Percentiles rank a stretch among this genome's conserved stretches.
These are phyloP conservation scores for Coffea canephora DNA, from an alignment of 257 asterid genomes.

Conservation along the genomic window DNA sequence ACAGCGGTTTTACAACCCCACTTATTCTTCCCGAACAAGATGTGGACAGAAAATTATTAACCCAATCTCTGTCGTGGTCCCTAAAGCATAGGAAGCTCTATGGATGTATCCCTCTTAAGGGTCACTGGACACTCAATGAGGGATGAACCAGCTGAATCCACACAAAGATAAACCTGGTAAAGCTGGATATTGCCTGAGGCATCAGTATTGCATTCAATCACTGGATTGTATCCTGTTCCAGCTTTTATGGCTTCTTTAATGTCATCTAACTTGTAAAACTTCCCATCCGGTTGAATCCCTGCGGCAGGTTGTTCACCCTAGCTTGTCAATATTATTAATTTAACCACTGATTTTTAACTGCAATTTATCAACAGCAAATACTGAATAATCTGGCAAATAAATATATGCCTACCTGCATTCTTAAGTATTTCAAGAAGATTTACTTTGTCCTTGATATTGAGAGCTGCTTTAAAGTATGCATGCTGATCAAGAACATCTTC, in stretches of 20 bases:
- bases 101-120: constrained; percentile 3
- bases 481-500: constrained; percentile 35
- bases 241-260: constrained; percentile 26
- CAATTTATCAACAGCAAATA: neutral
- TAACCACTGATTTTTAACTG: no score
- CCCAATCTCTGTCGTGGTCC: neutral
- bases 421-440: constrained; percentile 30
- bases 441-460: constrained; percentile 26
- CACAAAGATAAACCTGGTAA: constrained; percentile 31
- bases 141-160: constrained; percentile 22
- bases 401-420: constrained; percentile 16
- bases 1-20: neutral
- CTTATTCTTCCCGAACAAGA: neutral
- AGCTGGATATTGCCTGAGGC: constrained; percentile 22
- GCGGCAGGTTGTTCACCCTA: neutral
- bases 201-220: constrained; percentile 34
- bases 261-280: constrained; percentile 19
- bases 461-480: constrained; percentile 28
- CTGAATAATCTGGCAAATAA: no score
- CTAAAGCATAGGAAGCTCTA: constrained; percentile 16
- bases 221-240: constrained; percentile 20
- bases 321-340: neutral
- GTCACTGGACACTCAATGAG: constrained; percentile 27
- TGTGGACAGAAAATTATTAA: neutral
- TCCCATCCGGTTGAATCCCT: constrained; percentile 33